Percentiles rank a stretch among this genome's conserved stretches.
Conservation (phyloP, 805 yeast genomes). For the Ogataea methylovora region DNA sequence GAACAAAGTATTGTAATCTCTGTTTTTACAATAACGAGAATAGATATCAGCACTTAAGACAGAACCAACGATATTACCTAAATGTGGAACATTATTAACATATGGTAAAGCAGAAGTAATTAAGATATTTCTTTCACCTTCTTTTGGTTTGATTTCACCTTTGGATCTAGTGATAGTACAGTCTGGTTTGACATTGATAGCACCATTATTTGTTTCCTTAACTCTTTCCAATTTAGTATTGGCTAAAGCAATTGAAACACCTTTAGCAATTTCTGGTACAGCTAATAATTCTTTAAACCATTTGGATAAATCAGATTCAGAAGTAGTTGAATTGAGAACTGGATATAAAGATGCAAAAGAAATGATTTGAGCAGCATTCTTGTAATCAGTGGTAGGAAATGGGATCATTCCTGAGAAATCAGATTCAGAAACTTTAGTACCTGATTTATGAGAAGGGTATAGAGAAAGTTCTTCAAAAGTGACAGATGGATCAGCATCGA, state of each 20-base stretch:
- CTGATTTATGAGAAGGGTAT: slow-evolving; percentile 27
- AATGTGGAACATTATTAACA: slow-evolving; percentile 96
- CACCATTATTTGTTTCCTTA: slow-evolving; percentile 35
- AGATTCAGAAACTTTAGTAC: slow-evolving; percentile 6
- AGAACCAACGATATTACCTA: slow-evolving; percentile 95
- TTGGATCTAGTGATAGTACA: slow-evolving; percentile 8
- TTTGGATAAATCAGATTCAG: slow-evolving; percentile 6
- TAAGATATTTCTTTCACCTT: slow-evolving; percentile 69
- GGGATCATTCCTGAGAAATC: no score
- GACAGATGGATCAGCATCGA: slow-evolving; percentile 10
- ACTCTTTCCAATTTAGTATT: slow-evolving; percentile 36
- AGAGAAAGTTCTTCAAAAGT: slow-evolving; percentile 35
- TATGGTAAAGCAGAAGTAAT: slow-evolving; percentile 97
- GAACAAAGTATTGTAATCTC: slow-evolving; percentile 80
- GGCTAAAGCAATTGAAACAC: slow-evolving; percentile 37
- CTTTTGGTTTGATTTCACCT: slow-evolving; percentile 49
- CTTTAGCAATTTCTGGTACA: slow-evolving; percentile 33
- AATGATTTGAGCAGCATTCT: slow-evolving; percentile 47
- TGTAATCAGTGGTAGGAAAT: slow-evolving; percentile 20
- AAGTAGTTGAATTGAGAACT: slow-evolving; percentile 11
- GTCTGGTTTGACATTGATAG: slow-evolving; percentile 13
- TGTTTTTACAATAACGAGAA: slow-evolving; percentile 80
- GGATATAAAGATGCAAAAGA: slow-evolving; percentile 54
- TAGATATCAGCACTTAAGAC: slow-evolving; percentile 92
- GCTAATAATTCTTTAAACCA: slow-evolving; percentile 39